A percentile compares a stretch with the other conserved stretches of the same genome.
phyloP scores from a whole-genome alignment of 2,329 filamentous ascomycete species.

The Rhexocercosporidium sp. region DNA sequence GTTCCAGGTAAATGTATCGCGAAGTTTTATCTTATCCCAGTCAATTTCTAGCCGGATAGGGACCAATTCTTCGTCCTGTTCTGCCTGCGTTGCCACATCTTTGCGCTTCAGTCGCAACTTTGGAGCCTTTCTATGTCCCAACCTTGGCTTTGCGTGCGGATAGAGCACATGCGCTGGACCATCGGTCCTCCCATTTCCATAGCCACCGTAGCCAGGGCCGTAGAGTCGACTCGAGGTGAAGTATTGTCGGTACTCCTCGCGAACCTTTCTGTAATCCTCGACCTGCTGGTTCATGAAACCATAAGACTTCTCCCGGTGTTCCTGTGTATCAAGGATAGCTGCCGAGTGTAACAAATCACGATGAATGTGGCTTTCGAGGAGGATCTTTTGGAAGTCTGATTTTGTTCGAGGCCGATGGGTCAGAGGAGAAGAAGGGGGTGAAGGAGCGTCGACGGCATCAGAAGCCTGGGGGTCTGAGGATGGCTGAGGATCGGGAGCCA shows the following conservation, averaged over 20 bases:
- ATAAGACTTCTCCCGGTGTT: slow-evolving; percentile 60
- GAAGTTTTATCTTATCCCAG: slow-evolving; percentile 91
- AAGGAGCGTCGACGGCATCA: slow-evolving; percentile 27
- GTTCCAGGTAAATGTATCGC: slow-evolving; percentile 99
- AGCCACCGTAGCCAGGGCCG: slow-evolving; percentile 83
- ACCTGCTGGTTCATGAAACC: slow-evolving; percentile 70
- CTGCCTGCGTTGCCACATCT: slow-evolving; percentile 83
- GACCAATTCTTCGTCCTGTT: slow-evolving; percentile 89
- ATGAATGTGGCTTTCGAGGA: slow-evolving; percentile 68
- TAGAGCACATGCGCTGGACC: slow-evolving; percentile 76
- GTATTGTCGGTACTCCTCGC: slow-evolving; percentile 58
- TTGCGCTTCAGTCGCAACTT: slow-evolving; percentile 77
- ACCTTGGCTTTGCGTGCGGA: slow-evolving; percentile 75
- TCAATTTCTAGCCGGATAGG: slow-evolving; percentile 93
- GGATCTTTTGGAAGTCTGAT: slow-evolving; percentile 49
- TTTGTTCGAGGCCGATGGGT: slow-evolving; percentile 40
- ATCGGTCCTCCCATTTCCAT: slow-evolving; percentile 86
- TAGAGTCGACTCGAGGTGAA: slow-evolving; percentile 64
- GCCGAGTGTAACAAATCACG: slow-evolving; percentile 65
- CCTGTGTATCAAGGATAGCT: slow-evolving; percentile 54
- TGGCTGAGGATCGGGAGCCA: slow-evolving; percentile 41
- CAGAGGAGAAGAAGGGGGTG: slow-evolving; percentile 31
- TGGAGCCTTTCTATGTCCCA: slow-evolving; percentile 76
- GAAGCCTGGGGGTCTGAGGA: slow-evolving; percentile 24
- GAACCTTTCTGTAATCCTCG: slow-evolving; percentile 70